Conservation (phyloP, 1,284 basidiomycete species). For the Malassezia slooffiae region DNA sequence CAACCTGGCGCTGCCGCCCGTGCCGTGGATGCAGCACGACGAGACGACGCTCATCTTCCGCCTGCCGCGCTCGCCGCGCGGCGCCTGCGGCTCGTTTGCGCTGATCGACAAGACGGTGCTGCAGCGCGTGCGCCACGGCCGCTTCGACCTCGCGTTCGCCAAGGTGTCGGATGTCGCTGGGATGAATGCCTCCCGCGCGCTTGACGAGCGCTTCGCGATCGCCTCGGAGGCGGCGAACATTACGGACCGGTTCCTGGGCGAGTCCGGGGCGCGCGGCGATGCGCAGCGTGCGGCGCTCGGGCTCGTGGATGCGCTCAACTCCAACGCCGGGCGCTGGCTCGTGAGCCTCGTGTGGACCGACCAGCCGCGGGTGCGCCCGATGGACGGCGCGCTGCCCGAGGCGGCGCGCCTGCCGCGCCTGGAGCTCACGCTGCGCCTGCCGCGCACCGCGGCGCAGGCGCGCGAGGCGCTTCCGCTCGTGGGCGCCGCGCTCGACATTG, state of each 20-base stretch:
- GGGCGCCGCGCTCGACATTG: slow-evolving; percentile 31
- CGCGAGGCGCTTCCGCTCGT: slow-evolving; percentile 25
- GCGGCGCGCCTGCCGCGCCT: slow-evolving; percentile 27
- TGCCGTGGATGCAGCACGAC: slow-evolving; percentile 23
- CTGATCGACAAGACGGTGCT: slow-evolving; percentile 35
- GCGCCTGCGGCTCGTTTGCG: slow-evolving; percentile 34
- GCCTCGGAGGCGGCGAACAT: slow-evolving; percentile 36
- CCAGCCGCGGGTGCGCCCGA: slow-evolving; percentile 26
- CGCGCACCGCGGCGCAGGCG: slow-evolving; percentile 18
- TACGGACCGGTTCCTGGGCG: slow-evolving; percentile 40
- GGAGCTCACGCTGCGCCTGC: slow-evolving; percentile 30
- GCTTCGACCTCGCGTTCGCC: slow-evolving; percentile 41
- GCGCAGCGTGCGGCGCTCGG: slow-evolving; percentile 30
- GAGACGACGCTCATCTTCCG: slow-evolving; percentile 30
- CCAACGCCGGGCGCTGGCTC: slow-evolving; percentile 23
- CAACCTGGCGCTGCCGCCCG: slow-evolving; percentile 19
- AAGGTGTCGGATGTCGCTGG: slow-evolving; percentile 28
- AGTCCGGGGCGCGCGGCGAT: slow-evolving; percentile 31
- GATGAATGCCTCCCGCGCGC: slow-evolving; percentile 23
- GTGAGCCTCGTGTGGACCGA: slow-evolving; percentile 40
- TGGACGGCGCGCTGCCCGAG: slow-evolving; percentile 14
- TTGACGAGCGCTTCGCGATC: slow-evolving; percentile 33
- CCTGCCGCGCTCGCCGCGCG: slow-evolving; percentile 24
- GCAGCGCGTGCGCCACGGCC: slow-evolving; percentile 22
- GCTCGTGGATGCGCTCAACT: slow-evolving; percentile 25